These are phyloP conservation scores for Thelonectria discophora DNA, from an alignment of 2,329 filamentous ascomycete genomes.

Conservation along the genomic window DNA sequence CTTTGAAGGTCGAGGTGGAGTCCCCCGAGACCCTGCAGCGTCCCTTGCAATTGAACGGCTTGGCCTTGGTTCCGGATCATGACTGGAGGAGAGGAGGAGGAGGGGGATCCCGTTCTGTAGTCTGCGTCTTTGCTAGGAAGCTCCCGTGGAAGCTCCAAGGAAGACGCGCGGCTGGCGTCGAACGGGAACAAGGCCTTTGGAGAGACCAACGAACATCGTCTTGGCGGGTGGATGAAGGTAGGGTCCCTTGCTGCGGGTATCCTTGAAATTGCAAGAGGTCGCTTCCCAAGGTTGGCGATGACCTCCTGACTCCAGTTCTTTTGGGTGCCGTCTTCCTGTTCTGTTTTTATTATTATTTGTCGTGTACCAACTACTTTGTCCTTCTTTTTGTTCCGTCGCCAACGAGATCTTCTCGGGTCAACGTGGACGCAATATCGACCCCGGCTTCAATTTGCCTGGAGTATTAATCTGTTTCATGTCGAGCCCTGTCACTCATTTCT, in stretches of 20 bases:
- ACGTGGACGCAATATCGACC: not conserved
- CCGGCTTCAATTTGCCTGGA: not conserved
- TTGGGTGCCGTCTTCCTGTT: slow-evolving; percentile 8
- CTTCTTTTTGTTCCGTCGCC: slow-evolving; percentile 14
- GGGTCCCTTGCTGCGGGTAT: slow-evolving; percentile 14
- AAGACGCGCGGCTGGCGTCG: slow-evolving; percentile 18
- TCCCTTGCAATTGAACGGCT: not conserved
- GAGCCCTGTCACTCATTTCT: slow-evolving; percentile 20
- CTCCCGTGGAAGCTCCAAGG: not conserved
- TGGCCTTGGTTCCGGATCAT: too few relatives aligned
- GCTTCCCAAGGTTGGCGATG: slow-evolving; percentile 35
- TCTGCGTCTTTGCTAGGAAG: too few relatives aligned
- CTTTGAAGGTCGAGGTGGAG: slow-evolving; percentile 21
- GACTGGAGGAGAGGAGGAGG: not conserved
- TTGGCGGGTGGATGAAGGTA: slow-evolving; percentile 6
- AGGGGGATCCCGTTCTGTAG: too few relatives aligned
- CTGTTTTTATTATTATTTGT: not conserved
- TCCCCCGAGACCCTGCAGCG: not conserved
- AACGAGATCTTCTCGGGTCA: not conserved
- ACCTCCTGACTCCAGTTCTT: slow-evolving; percentile 33
- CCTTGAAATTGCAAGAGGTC: slow-evolving; percentile 25
- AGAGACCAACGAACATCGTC: not conserved
- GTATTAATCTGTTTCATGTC: slow-evolving; percentile 1
- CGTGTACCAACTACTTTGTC: slow-evolving; percentile 1
- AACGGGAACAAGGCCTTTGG: slow-evolving; percentile 18